Evolutionary conservation across 305 asterid genomes (phyloP).

Genomic region (Fraxinus floribunda): DNA sequence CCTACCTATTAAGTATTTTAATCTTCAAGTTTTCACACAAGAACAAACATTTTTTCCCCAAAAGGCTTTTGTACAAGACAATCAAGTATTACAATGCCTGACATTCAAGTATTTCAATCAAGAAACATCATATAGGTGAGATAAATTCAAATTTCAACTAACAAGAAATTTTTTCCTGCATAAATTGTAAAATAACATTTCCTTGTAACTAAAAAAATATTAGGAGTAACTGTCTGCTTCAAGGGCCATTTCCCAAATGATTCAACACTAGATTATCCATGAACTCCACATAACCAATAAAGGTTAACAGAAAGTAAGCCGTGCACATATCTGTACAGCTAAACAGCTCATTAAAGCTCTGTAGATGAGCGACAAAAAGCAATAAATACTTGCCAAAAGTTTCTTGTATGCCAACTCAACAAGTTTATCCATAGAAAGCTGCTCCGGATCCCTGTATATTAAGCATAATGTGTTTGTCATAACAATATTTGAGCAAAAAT

Average conservation of each 20-base stretch:
- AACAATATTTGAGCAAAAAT: constrained; percentile 15
- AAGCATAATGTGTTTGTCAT: constrained; percentile 19
- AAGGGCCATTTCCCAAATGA: background rate
- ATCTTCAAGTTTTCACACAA: background rate
- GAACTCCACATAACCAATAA: background rate
- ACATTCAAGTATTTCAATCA: background rate
- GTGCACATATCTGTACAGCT: background rate
- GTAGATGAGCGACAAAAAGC: constrained; percentile 1
- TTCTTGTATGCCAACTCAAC: constrained; percentile 81
- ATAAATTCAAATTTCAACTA: background rate
- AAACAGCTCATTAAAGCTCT: constrained; percentile 6
- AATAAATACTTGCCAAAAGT: constrained; percentile 64
- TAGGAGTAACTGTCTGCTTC: constrained; percentile 2
- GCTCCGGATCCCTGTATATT: constrained; percentile 72
- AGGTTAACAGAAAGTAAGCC: background rate
- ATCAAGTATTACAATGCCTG: background rate
- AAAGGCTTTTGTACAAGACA: background rate
- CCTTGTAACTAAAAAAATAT: background rate
- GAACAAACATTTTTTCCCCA: background rate
- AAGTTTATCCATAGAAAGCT: constrained; percentile 79
- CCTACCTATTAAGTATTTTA: background rate
- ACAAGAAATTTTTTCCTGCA: background rate
- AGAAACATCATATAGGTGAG: background rate
- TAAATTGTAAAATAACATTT: background rate
- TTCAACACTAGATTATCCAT: background rate